Base-by-base conservation (phyloP, 345 rosid species). In the Chamaenerion angustifolium region DNA sequence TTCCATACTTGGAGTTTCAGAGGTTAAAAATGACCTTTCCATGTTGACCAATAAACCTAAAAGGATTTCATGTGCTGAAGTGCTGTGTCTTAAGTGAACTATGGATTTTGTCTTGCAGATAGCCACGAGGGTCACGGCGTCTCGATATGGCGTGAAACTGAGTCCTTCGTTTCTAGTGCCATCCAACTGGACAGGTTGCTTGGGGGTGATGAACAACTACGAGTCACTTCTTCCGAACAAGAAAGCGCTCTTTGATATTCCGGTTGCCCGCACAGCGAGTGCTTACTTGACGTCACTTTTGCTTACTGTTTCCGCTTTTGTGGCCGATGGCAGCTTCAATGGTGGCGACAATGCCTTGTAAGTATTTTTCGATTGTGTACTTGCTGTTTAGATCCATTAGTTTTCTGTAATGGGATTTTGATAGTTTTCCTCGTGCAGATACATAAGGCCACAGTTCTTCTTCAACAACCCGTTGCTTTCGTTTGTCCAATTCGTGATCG, bases 261-360 rank as follows among this genome's bases (percentile, higher is more conserved):
- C 97, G 0, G 94, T 83, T 48, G 94, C 94, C 12, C 87, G 88
- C 14, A 89, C 88, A 0, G 97, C 94, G 8, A 83, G 88, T 8
- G 94, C 95, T 8, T 89, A 85, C 63, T 66, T 89, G 73, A 83
- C 94, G 12, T 89, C 97, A 3, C 73, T 83, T 49, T 64, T 57
- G 16, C 83, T 85, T 47, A 88, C 88, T 9, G 57, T 79, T n/a
- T 71, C 83, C 56, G 95, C 90, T 52, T 89, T 89, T 45, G 48
- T 85, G 31, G 67, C 78, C 40, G 95, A 89, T 63, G 90, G 97
- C 49, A 79, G 90, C 69, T 85, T 89, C 67, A 85, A 74, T 6
- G 97, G 95, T 0, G 97, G 97, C 13, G 88, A 85, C 64, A 89
- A 89, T 64, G 97, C 97, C 49, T 58, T 85, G 97, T 89, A 76